phyloP scores from a whole-genome alignment of 2,329 filamentous ascomycete genomes.

The Coniochaeta hoffmannii region DNA sequence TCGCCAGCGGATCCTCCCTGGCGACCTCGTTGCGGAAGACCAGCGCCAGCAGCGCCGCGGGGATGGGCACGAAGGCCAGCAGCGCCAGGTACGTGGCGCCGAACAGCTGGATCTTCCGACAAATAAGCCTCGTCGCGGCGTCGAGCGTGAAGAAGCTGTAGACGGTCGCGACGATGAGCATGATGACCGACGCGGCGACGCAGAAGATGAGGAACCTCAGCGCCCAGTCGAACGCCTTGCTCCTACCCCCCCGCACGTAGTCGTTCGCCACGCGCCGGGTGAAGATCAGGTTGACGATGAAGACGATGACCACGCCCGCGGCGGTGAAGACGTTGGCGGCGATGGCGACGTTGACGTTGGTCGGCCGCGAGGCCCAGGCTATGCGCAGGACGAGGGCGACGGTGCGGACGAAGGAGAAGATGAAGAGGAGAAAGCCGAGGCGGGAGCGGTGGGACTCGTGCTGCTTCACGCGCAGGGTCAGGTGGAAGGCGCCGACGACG shows the following conservation, averaged over 20 bases:
- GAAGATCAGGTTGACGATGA: conserved; percentile 57
- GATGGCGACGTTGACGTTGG: conserved; percentile 14
- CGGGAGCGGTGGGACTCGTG: conserved; percentile 23
- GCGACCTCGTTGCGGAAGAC: background rate
- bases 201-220: conserved; percentile 42
- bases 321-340: conserved; percentile 49
- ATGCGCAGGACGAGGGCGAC: conserved; percentile 19
- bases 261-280: conserved; percentile 54
- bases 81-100: conserved; percentile 46
- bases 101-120: conserved; percentile 48
- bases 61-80: conserved; percentile 51
- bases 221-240: conserved; percentile 37
- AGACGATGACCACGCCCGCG: conserved; percentile 52
- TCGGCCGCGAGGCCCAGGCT: conserved; percentile 14
- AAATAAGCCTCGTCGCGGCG: conserved; percentile 32
- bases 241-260: conserved; percentile 22
- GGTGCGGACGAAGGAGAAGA: conserved; percentile 26
- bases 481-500: conserved; percentile 24
- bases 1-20: conserved; percentile 14
- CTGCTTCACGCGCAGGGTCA: conserved; percentile 23
- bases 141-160: conserved; percentile 47
- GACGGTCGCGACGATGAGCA: conserved; percentile 46
- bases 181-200: conserved; percentile 42
- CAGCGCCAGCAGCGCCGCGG: conserved; percentile 31
- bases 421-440: conserved; percentile 27